phyloP scores from a whole-genome alignment of 495 filamentous ascomycete genomes.

The Penicillium herquei region DNA sequence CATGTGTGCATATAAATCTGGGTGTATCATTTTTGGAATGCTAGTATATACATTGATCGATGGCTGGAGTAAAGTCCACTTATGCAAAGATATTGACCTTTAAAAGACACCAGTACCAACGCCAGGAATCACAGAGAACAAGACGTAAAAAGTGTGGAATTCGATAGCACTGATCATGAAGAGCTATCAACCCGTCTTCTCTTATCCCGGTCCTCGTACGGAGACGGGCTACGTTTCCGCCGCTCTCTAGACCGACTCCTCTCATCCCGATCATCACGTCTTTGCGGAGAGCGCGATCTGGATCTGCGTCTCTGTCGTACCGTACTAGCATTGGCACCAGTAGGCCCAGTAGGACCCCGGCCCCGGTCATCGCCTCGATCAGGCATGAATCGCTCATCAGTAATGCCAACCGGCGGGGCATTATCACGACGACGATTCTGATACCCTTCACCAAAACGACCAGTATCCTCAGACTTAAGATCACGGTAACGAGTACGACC shows the following conservation, averaged over 20 bases:
- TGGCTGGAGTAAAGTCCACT: too few relatives aligned
- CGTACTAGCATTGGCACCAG: constrained; percentile 50
- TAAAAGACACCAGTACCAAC: constrained; percentile 16
- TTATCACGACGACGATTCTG: constrained; percentile 41
- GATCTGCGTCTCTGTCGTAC: constrained; percentile 40
- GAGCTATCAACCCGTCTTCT: constrained; percentile 58
- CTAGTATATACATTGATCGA: constrained; percentile 6
- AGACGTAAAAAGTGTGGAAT: neutral
- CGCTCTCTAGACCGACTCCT: constrained; percentile 51
- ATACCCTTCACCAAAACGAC: constrained; percentile 70
- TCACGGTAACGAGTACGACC: constrained; percentile 89
- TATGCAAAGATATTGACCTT: neutral
- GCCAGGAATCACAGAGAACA: constrained; percentile 21
- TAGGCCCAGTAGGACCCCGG: constrained; percentile 34
- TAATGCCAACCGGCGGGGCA: constrained; percentile 43
- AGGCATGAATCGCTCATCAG: constrained; percentile 71
- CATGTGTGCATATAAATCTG: neutral
- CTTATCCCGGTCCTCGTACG: constrained; percentile 64
- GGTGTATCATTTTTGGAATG: constrained; percentile 13
- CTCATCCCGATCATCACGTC: constrained; percentile 16
- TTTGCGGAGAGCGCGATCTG: constrained; percentile 34
- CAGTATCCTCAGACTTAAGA: constrained; percentile 89
- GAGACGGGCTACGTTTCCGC: constrained; percentile 64
- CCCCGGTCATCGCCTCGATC: constrained; percentile 47
- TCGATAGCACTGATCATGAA: constrained; percentile 19